Base-by-base conservation (phyloP, 306 rosid genomes). In the Geum urbanum region DNA sequence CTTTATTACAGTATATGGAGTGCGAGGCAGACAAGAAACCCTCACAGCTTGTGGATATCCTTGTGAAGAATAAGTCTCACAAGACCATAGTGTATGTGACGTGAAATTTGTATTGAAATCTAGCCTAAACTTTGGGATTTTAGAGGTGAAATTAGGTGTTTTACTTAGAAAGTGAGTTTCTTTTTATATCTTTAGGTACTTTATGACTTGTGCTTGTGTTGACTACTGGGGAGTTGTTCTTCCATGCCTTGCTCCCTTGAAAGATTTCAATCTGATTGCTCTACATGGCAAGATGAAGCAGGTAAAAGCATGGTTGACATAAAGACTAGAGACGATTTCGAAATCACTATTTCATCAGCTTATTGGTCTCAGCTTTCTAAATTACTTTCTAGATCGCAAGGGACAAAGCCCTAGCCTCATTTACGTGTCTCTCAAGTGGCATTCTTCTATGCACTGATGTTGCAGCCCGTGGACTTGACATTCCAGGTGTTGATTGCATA, bases 401-500 rank as follows among this genome's bases (percentile, higher is more conserved):
- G 89, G 95, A 88, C 83, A 91, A 84, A 79, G 97, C 97, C 61
- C 74, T 94, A 62, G 88, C 96, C 63, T 83, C 89, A 32, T 91
- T 94, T 78, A 89, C 87, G 77, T 86, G 92, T 48, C 97, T 94
- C 72, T 74, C 95, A 62, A 84, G 76, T 86, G 97, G 96, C 24
- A 8, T 91, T 74, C 99, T 94, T 81, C 80, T 91, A 46, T 94
- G 99, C 72, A 94, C 99, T 16, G 98, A 94, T 84, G 95, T 94
- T 84, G 98, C 98, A 32, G 96, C 97, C 6, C 96, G 96, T 27
- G 96, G 99, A 76, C 99, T 94, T 41, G 97, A 94, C 83, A 94
- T 94, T 74, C 95, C 96, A 8, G 99, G 94, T 39, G 97, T 91
- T 66, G 97, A 94, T 84, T 88, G 91, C 80, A 88, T 94, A 72